phyloP scores from a whole-genome alignment of 73 alveolate species.

The Tetrahymena borealis region DNA sequence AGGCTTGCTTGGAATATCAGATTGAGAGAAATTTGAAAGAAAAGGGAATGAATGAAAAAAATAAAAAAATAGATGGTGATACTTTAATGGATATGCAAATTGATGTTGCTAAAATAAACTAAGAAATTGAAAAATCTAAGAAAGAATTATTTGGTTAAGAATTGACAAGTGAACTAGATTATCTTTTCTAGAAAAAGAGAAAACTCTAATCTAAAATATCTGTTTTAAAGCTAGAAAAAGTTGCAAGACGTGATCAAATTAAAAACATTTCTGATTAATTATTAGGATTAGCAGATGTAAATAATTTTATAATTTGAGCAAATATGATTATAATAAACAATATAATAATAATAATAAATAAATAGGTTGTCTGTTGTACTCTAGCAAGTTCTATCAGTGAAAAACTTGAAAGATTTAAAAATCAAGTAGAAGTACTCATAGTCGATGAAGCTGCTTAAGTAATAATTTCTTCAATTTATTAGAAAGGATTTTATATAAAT shows the following conservation, averaged over 20 bases:
- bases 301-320: not conserved
- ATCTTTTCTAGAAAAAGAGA: not conserved
- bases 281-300: not conserved
- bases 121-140: not conserved
- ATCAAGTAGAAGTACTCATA: slow-evolving; percentile 24
- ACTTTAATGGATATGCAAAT: not conserved
- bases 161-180: not conserved
- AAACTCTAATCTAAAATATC: not conserved
- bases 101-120: not conserved
- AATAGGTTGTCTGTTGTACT: slow-evolving; percentile 25
- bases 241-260: not conserved
- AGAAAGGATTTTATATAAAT: not conserved
- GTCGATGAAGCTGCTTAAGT: slow-evolving; percentile 46
- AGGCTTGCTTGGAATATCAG: not conserved
- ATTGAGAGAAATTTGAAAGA: not conserved
- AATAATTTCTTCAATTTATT: not conserved
- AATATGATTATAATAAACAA: not conserved
- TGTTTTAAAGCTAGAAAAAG: not conserved
- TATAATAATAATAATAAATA: not conserved
- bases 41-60: not conserved
- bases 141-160: not conserved
- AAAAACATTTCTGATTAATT: not conserved
- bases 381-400: slow-evolving; percentile 15
- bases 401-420: slow-evolving; percentile 5
- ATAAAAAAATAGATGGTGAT: not conserved